Conservation (phyloP, 257 asterid genomes). For the Capsicum pubescens region DNA sequence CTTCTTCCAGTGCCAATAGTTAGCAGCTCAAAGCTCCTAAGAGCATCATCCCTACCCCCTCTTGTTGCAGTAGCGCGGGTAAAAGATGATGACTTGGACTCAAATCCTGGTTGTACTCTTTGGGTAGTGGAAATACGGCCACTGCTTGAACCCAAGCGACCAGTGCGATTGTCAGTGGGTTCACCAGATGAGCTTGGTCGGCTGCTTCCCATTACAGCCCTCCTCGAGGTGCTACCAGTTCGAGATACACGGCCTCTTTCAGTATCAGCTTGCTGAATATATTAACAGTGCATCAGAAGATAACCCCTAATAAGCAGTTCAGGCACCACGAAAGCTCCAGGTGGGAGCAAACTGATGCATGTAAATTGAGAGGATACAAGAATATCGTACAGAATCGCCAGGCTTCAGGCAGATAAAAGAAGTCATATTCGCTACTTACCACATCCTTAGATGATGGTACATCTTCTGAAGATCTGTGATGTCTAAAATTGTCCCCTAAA, state of each 20-base stretch:
- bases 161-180: constrained; percentile 55
- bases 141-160: constrained; percentile 61
- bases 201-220: constrained; percentile 65
- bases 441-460: constrained; percentile 66
- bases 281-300: constrained; percentile 6
- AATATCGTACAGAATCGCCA: not conserved
- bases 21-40: constrained; percentile 79
- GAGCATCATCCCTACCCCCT: constrained; percentile 73
- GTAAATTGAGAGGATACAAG: not conserved
- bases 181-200: constrained; percentile 81
- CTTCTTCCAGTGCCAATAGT: constrained; percentile 79
- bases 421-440: constrained; percentile 45
- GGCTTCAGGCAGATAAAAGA: constrained; percentile 9
- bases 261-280: constrained; percentile 61
- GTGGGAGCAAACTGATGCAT: not conserved
- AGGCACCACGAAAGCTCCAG: constrained; percentile 1
- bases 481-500: constrained; percentile 62
- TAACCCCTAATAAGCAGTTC: not conserved
- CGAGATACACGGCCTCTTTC: constrained; percentile 66
- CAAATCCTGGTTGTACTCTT: constrained; percentile 65
- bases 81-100: constrained; percentile 70
- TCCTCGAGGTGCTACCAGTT: constrained; percentile 65
- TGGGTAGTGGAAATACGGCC: constrained; percentile 60
- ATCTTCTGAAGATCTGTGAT: constrained; percentile 63
- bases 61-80: constrained; percentile 62